phyloP scores from a whole-genome alignment of 2,329 filamentous ascomycete genomes.

The Sporothrix pallida region DNA sequence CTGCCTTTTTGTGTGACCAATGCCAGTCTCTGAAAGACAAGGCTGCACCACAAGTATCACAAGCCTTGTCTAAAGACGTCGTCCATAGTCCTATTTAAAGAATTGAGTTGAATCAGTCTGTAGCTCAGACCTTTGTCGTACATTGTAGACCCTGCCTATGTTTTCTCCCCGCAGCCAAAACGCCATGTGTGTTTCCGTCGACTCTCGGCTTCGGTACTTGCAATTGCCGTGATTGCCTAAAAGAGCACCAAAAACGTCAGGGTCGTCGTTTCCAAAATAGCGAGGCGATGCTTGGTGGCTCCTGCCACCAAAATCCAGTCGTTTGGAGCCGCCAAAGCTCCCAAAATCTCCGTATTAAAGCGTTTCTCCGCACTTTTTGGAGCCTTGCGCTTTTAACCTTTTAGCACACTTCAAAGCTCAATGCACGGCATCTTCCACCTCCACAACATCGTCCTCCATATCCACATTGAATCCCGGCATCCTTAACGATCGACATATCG shows the following conservation, averaged over 20 bases:
- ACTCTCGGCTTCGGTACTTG: conserved; percentile 32
- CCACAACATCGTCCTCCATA: background rate
- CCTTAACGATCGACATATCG: background rate
- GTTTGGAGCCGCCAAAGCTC: background rate
- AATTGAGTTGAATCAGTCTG: background rate
- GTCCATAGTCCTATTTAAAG: background rate
- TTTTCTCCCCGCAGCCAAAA: conserved; percentile 1
- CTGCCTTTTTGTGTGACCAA: conserved; percentile 3
- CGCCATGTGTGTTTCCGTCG: background rate
- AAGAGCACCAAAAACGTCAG: conserved; percentile 7
- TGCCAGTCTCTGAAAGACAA: background rate
- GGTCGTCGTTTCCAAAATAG: conserved; percentile 18
- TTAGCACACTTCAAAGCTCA: too few species aligned
- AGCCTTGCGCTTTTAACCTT: background rate
- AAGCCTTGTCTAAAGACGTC: conserved; percentile 1
- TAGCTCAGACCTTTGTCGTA: background rate
- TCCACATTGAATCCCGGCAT: background rate
- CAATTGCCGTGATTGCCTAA: conserved; percentile 32
- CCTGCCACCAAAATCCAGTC: background rate
- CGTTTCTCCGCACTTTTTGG: conserved; percentile 25
- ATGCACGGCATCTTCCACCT: conserved; percentile 3
- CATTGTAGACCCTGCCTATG: too few species aligned
- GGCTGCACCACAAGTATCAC: conserved; percentile 18
- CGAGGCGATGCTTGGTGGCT: conserved; percentile 7
- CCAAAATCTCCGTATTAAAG: background rate